Percentiles rank a stretch among this genome's conserved stretches.
phyloP scores from a whole-genome alignment of 192 early-diverging fungal species.

The Cladochytrium replicatum region DNA sequence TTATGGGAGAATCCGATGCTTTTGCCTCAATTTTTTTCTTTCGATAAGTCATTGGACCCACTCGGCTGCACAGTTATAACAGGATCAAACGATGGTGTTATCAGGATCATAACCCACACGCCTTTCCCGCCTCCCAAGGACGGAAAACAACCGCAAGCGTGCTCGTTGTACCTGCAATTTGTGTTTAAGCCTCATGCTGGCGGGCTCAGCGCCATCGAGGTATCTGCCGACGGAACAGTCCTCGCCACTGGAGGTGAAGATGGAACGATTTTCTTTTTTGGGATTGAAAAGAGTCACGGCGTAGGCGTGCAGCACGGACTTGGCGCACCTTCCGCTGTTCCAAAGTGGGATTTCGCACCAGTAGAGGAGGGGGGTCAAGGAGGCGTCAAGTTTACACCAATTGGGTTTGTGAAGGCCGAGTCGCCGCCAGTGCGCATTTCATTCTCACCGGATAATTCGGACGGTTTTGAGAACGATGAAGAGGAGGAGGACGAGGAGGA shows the following conservation, averaged over 20 bases:
- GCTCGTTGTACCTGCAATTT: conserved; percentile 36
- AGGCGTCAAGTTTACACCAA: conserved; percentile 26
- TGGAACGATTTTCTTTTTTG: conserved; percentile 47
- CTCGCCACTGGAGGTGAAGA: conserved; percentile 40
- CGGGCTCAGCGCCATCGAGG: conserved; percentile 27
- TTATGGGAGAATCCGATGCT: too few species aligned
- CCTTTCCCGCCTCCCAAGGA: conserved; percentile 6
- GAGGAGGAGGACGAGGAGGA: conserved; percentile 13
- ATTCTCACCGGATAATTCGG: conserved; percentile 42
- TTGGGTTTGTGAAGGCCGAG: conserved; percentile 43
- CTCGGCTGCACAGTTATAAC: conserved; percentile 35
- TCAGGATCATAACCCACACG: conserved; percentile 36
- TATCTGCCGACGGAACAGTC: conserved; percentile 41
- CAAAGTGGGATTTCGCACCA: too few species aligned
- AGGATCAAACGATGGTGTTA: conserved; percentile 49
- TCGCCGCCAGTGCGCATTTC: conserved; percentile 16
- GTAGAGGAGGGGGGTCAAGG: too few species aligned
- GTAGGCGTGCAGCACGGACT: background rate
- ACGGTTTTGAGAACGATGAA: conserved; percentile 11
- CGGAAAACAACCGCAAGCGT: too few species aligned
- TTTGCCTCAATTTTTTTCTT: conserved; percentile 10
- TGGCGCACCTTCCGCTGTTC: background rate
- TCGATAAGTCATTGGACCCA: conserved; percentile 31
- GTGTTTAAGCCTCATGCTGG: conserved; percentile 46
- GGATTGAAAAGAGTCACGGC: too few species aligned